A percentile compares a stretch with the other conserved stretches of the same genome.
These are phyloP conservation scores for Didymellaceae sp. DNA, from an alignment of 2,329 filamentous ascomycete species.

Conservation along the genomic window DNA sequence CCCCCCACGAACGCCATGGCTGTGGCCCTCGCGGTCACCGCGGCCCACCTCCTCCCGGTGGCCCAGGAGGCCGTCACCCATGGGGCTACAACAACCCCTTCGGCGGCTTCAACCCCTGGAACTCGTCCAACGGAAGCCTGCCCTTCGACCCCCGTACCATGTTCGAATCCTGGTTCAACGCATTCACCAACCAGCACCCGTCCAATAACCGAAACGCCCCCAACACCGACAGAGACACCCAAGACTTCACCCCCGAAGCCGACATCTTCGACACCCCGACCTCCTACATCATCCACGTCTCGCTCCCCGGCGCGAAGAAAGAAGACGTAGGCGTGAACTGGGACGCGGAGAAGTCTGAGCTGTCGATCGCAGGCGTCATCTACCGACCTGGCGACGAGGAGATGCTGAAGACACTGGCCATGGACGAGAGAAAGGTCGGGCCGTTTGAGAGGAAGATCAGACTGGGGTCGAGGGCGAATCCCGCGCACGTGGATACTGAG, in stretches of 20 bases:
- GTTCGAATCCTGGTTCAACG: slow-evolving; percentile 42
- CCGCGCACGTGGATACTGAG: slow-evolving; percentile 69
- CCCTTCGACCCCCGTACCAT: slow-evolving; percentile 37
- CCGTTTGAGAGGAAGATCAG: slow-evolving; percentile 74
- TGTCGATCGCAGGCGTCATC: slow-evolving; percentile 75
- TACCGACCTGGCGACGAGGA: slow-evolving; percentile 75
- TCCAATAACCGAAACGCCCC: slow-evolving; percentile 20
- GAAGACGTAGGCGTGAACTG: slow-evolving; percentile 79
- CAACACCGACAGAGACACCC: slow-evolving; percentile 22
- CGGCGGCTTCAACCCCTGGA: not conserved
- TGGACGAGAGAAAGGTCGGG: slow-evolving; percentile 74
- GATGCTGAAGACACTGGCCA: slow-evolving; percentile 66
- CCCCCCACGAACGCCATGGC: slow-evolving; percentile 4
- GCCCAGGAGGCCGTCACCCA: slow-evolving; percentile 33
- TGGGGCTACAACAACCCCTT: slow-evolving; percentile 30
- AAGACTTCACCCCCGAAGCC: slow-evolving; percentile 67
- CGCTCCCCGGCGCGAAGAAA: slow-evolving; percentile 79
- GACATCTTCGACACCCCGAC: slow-evolving; percentile 76
- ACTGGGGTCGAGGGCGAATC: slow-evolving; percentile 61
- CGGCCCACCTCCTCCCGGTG: slow-evolving; percentile 29
- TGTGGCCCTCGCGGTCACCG: slow-evolving; percentile 13
- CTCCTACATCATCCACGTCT: slow-evolving; percentile 70
- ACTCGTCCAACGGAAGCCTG: no score
- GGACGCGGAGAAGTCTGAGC: slow-evolving; percentile 69
- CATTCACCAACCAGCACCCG: slow-evolving; percentile 37